These are phyloP conservation scores for Fusarium sarcochroum DNA, from an alignment of 2,329 filamentous ascomycete genomes.

Conservation along the genomic window DNA sequence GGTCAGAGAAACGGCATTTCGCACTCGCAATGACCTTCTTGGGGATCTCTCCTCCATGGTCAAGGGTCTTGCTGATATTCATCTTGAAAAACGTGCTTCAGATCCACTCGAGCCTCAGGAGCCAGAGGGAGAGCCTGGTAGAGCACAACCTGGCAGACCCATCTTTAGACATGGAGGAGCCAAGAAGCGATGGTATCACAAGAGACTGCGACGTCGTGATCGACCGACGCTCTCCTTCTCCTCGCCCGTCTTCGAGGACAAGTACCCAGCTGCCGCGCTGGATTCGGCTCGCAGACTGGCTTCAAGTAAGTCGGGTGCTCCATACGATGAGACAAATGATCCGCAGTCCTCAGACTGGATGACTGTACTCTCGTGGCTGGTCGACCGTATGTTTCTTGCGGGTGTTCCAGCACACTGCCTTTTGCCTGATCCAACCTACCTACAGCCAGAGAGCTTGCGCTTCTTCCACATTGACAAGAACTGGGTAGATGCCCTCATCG, in stretches of 20 bases:
- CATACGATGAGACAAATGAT: constrained; percentile 49
- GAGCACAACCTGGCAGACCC: background rate
- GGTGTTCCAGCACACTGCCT: constrained; percentile 59
- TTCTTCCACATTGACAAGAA: constrained; percentile 62
- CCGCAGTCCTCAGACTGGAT: constrained; percentile 55
- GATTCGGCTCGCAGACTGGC: constrained; percentile 3
- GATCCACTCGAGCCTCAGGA: constrained; percentile 1
- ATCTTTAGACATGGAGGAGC: background rate
- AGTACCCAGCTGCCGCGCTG: constrained; percentile 1
- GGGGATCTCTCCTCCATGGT: background rate
- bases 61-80: background rate
- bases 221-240: background rate
- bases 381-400: constrained; percentile 55
- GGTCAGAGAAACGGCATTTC: background rate
- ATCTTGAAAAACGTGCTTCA: background rate
- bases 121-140: background rate
- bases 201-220: background rate
- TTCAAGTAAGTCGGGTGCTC: background rate
- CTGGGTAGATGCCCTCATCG: constrained; percentile 60
- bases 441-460: constrained; percentile 56
- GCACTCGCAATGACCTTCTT: background rate
- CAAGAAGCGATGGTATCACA: background rate
- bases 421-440: constrained; percentile 54
- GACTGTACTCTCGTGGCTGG: constrained; percentile 54
- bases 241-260: background rate